Evolutionary conservation across 2,329 filamentous ascomycete genomes (phyloP), one percentile per base, ranked within the genome.

Genomic region (Colletotrichum melonis): DNA sequence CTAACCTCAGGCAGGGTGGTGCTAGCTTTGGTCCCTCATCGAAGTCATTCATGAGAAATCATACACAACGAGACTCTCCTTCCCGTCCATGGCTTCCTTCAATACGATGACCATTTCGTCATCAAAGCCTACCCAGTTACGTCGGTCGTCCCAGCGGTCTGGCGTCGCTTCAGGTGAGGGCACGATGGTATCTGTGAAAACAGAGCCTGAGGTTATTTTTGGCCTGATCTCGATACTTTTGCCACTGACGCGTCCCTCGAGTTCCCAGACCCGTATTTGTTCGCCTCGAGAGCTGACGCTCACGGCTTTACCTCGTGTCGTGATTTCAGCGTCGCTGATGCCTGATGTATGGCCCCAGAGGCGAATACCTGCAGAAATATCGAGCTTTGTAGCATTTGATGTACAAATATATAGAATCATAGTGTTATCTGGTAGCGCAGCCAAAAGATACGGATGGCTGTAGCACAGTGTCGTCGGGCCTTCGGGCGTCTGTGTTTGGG

Each of bases 271-370:
- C 7, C 95, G 90, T 74, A 95, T 90, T 80, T 95, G 93, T 70
- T 93, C 92, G 32, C 95, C 95, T n/a, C 91, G 87, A 24, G 88
- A 88, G 82, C 94, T 97, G 63, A 98, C 92, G n/a, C 94, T 97
- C 4, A 98, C 94, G 0, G 95, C 95, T 81, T 95, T 97, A 22
- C 95, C 95, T 49, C 93, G 90, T 57, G 93, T 90, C 22, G 94
- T 95, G 67, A 98, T 94, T 78, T 97, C 92, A 8, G 94, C 95
- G 38, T 94, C 92, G 62, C 94, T 94, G 42, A 98, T 94, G 3
- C 94, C 94, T 1, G 95, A 97, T 0, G 95, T 98, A 79, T 98
- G 95, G 8, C 95, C 95, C 94, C 94, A 98, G 6, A 98, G 89
- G 32, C 94, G 89, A 75, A 92, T 92, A 1, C 93, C 94, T 0